These are phyloP conservation scores for Coemansia sp. DNA, from an alignment of 192 early-diverging fungal genomes.

Conservation along the genomic window DNA sequence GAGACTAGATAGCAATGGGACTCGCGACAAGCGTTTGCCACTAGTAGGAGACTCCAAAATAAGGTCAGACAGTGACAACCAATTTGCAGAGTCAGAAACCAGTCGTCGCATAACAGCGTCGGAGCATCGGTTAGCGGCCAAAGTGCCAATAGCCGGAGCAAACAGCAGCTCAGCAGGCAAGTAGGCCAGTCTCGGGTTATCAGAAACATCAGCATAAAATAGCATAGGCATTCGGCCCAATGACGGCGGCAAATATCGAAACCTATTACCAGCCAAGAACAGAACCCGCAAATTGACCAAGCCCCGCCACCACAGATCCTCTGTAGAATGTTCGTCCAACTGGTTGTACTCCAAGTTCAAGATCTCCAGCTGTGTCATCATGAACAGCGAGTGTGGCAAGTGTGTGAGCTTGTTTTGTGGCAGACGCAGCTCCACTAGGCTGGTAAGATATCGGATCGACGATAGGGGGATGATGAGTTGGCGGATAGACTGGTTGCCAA, in stretches of 20 bases:
- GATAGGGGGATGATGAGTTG: slow-evolving; percentile 30
- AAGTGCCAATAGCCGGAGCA: slow-evolving; percentile 32
- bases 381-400: slow-evolving; percentile 39
- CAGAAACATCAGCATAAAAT: slow-evolving; percentile 52
- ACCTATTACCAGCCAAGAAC: slow-evolving; percentile 40
- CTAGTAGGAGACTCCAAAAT: background rate
- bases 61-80: background rate
- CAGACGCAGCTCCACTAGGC: slow-evolving; percentile 48
- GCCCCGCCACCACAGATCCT: slow-evolving; percentile 22
- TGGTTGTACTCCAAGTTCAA: slow-evolving; percentile 48
- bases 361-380: slow-evolving; percentile 44
- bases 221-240: slow-evolving; percentile 40
- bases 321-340: slow-evolving; percentile 22
- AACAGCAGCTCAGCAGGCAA: slow-evolving; percentile 38
- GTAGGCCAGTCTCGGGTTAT: slow-evolving; percentile 21
- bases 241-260: slow-evolving; percentile 32
- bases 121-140: slow-evolving; percentile 41
- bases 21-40: background rate
- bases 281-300: slow-evolving; percentile 38
- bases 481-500: slow-evolving; percentile 42
- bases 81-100: background rate
- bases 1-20: slow-evolving; percentile 27
- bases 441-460: slow-evolving; percentile 19
- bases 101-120: background rate
- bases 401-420: slow-evolving; percentile 45